Evolutionary conservation across 371 early-diverging fungal species (phyloP), one percentile per base, ranked within the genome.

Genomic region (Vavraia culicis): DNA sequence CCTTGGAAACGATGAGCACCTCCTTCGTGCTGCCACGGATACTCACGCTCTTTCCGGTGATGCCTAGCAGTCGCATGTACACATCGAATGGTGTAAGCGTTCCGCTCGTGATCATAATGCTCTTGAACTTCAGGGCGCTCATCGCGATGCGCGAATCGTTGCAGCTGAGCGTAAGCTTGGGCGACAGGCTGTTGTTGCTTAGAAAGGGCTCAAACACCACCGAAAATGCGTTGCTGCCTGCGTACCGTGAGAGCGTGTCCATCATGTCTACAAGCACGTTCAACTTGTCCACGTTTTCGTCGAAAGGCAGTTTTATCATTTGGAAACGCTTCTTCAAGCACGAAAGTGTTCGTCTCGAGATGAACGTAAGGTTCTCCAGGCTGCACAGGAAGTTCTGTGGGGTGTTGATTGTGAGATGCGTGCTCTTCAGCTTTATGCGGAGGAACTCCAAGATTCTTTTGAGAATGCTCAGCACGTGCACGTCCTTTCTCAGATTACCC

Each of bases 71-170:
- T 49, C 79, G 80, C n/a, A 94, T 90, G 62, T 95, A 98, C 77
- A 98, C 84, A 35, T 90, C 89, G 61, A 93, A 71, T 0, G 96
- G 95, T 18, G 90, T 88, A 23, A 98, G 73, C 11, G 99, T 95
- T 55, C 95, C 96, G 0, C 93, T 90, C 0, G 99, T 98, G 59
- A 98, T 91, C 35, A 94, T 79, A 1, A 98, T 95, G 7, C 86
- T 79, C 46, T 78, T 78, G 67, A 93, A 95, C 31, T 85, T 76
- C 3, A 98, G 79, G 10, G 88, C 88, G 55, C 76, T 76, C 52
- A 95, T 88, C 10, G 93, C 94, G 49, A 95, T 77, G 0, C 90
- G 81, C 0, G 96, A 88, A 69, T 98, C 99, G 16, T 94, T 64
- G 62, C 99, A 98, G 1, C 79, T 79, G 18, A 60, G 31, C 51